Evolutionary conservation across 768 basidiomycete genomes (phyloP).

Genomic region (Lactarius vividus): DNA sequence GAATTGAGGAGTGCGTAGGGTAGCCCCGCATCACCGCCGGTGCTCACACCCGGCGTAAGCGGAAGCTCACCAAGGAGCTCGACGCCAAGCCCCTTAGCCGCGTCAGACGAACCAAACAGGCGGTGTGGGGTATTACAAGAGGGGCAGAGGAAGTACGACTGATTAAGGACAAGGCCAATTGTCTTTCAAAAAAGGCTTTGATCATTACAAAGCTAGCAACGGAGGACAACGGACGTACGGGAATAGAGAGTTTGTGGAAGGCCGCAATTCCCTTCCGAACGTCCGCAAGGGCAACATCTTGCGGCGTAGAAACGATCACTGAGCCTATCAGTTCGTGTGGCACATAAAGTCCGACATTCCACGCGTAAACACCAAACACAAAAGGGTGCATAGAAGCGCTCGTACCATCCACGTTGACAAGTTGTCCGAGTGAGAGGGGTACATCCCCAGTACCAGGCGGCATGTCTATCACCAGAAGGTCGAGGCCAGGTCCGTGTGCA

Average conservation of each 20-base stretch:
- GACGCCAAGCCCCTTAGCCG: slow-evolving; percentile 53
- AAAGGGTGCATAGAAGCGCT: not conserved
- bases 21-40: slow-evolving; percentile 65
- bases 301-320: slow-evolving; percentile 93
- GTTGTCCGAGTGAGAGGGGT: slow-evolving; percentile 84
- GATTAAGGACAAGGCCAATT: slow-evolving; percentile 82
- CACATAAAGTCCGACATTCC: not conserved
- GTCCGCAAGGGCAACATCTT: slow-evolving; percentile 89
- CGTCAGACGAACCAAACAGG: slow-evolving; percentile 66
- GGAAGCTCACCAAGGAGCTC: slow-evolving; percentile 79
- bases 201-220: not conserved
- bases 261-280: slow-evolving; percentile 91
- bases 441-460: slow-evolving; percentile 98
- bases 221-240: slow-evolving; percentile 48
- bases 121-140: slow-evolving; percentile 62
- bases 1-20: slow-evolving; percentile 43
- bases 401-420: slow-evolving; percentile 80
- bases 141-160: slow-evolving; percentile 79
- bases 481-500: slow-evolving; percentile 52
- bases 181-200: slow-evolving; percentile 50
- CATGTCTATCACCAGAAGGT: slow-evolving; percentile 91
- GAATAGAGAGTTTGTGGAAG: slow-evolving; percentile 85
- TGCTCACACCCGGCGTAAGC: slow-evolving; percentile 71
- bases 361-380: not conserved
- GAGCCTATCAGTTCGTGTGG: slow-evolving; percentile 52